Conservation (phyloP, 306 rosid species). For the Argentina anserina region DNA sequence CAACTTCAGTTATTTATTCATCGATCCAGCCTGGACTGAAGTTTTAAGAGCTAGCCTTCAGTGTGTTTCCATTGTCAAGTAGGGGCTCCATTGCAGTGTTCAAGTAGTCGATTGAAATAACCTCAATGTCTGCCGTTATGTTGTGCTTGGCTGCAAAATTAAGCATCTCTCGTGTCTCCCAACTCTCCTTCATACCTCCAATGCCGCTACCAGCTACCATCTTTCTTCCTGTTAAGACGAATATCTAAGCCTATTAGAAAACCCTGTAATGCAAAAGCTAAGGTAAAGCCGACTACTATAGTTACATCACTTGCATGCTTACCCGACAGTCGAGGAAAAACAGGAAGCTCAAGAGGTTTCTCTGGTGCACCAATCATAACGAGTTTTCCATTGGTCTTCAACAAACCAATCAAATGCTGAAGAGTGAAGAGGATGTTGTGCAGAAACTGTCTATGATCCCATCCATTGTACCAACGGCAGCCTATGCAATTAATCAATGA, state of each 20-base stretch:
- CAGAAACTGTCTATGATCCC: conserved; percentile 47
- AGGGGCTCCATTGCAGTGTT: conserved; percentile 54
- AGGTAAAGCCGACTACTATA: neutral
- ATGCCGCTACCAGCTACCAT: conserved; percentile 29
- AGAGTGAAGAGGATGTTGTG: conserved; percentile 18
- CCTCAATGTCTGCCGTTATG: conserved; percentile 47
- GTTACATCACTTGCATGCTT: neutral
- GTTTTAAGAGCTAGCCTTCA: neutral
- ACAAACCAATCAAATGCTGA: conserved; percentile 13
- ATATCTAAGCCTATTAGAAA: neutral
- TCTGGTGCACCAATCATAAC: conserved; percentile 38
- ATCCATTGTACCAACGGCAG: conserved; percentile 33
- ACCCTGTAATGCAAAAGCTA: neutral
- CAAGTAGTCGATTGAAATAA: conserved; percentile 43
- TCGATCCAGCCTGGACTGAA: neutral
- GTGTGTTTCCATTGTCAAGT: conserved; percentile 33
- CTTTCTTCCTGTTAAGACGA: conserved; percentile 6
- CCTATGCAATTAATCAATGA: conserved; percentile 13
- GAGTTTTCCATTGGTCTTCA: conserved; percentile 34
- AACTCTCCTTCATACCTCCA: conserved; percentile 30
- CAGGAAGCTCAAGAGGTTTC: conserved; percentile 31
- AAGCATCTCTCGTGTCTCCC: conserved; percentile 46
- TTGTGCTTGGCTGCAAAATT: conserved; percentile 48
- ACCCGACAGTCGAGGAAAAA: conserved; percentile 27
- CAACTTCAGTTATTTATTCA: too few relatives aligned